Evolutionary conservation across 176 grass and related monocot genomes (phyloP).

Genomic region (Oryza coarctata): DNA sequence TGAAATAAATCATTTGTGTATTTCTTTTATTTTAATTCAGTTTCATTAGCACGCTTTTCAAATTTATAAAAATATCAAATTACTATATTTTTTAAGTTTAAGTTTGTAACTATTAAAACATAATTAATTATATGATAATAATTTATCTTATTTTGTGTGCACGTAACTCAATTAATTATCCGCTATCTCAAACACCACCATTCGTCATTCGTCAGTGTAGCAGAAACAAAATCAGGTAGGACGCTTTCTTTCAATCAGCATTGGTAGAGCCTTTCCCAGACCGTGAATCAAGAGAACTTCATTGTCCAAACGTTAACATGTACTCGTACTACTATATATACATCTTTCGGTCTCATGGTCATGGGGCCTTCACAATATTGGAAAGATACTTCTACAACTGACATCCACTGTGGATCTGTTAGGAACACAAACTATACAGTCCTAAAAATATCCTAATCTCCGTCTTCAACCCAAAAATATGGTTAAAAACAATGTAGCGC

Average conservation of each 20-base stretch:
- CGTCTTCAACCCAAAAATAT: constrained; percentile 11
- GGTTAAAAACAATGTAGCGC: not conserved
- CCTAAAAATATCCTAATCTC: not conserved
- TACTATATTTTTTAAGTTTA: no score
- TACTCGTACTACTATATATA: constrained; percentile 20
- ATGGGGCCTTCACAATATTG: not conserved
- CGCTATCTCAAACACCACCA: no score
- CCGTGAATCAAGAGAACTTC: not conserved
- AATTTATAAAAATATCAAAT: no score
- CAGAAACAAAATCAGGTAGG: not conserved
- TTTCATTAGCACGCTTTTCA: no score
- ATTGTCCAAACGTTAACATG: not conserved
- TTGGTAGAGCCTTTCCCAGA: not conserved
- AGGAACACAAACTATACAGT: constrained; percentile 24
- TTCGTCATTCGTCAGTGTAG: no score
- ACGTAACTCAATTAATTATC: no score
- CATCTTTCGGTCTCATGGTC: constrained; percentile 25
- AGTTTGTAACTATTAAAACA: no score
- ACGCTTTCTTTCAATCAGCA: not conserved
- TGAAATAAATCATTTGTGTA: no score
- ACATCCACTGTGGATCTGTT: constrained; percentile 3
- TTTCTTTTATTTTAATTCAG: no score
- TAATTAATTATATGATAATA: no score
- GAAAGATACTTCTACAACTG: not conserved
- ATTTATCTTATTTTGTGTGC: no score